Evolutionary conservation across 2,329 filamentous ascomycete species (phyloP).

Genomic region (Botrytis porri): DNA sequence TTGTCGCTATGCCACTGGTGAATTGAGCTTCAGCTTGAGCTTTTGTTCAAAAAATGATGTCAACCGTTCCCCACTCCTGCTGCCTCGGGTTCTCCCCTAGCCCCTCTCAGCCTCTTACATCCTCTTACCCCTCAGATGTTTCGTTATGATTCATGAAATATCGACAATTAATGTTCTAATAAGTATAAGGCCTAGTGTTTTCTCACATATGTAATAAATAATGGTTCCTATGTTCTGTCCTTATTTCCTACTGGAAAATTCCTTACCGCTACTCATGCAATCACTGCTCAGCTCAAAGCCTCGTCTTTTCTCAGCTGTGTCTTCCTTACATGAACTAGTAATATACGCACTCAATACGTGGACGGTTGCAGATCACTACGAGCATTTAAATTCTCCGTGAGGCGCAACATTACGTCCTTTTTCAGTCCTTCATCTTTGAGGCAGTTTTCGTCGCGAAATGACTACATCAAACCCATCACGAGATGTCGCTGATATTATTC

Average conservation of each 20-base stretch:
- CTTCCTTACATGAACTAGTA: not conserved
- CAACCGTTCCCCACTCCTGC: not conserved
- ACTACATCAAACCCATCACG: not conserved
- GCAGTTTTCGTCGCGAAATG: not conserved
- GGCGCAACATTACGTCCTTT: not conserved
- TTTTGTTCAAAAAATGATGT: not conserved
- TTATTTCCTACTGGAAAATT: not conserved
- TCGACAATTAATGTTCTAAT: not conserved
- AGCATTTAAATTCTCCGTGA: not conserved
- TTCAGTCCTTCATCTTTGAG: not conserved
- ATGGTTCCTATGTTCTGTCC: not conserved
- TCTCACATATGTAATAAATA: not conserved
- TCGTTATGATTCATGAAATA: not conserved
- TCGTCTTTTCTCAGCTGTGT: not conserved
- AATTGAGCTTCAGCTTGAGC: not conserved
- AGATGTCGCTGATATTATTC: slow-evolving; percentile 25
- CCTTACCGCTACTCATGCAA: not conserved
- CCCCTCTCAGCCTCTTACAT: not conserved
- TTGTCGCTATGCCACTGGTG: not conserved
- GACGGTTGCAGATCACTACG: not conserved
- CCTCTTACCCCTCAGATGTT: not conserved
- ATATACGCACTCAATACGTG: not conserved
- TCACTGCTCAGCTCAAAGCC: not conserved
- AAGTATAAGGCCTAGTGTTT: not conserved
- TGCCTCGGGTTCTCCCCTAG: not conserved